These are phyloP conservation scores for Scedosporium apiospermum DNA, from an alignment of 2,329 filamentous ascomycete genomes.

Conservation along the genomic window DNA sequence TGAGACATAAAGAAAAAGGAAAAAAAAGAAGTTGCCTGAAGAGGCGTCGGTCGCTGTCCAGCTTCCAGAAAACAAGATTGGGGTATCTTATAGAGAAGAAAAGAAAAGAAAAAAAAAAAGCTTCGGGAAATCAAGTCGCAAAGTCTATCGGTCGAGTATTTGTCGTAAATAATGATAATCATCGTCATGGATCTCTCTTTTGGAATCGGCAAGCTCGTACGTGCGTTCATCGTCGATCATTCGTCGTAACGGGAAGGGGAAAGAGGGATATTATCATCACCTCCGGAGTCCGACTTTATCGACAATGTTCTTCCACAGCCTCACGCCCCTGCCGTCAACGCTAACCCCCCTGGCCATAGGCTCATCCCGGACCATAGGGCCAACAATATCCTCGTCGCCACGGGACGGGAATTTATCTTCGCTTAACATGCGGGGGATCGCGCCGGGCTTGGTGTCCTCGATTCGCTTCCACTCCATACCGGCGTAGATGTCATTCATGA, in stretches of 20 bases:
- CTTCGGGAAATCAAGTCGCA: neutral
- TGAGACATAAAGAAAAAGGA: neutral
- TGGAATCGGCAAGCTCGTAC: neutral
- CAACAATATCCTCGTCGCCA: constrained; percentile 87
- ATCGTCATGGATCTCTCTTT: neutral
- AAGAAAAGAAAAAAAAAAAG: neutral
- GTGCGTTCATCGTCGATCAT: neutral
- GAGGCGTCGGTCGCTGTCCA: neutral
- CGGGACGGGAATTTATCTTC: constrained; percentile 80
- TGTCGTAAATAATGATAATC: neutral
- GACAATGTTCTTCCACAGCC: constrained; percentile 27
- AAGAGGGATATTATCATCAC: neutral
- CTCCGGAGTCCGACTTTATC: constrained; percentile 3
- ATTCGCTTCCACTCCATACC: constrained; percentile 34
- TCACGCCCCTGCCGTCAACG: constrained; percentile 32
- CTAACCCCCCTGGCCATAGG: constrained; percentile 38
- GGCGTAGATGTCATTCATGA: constrained; percentile 28
- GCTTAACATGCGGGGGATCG: constrained; percentile 59
- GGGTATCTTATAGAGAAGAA: constrained; percentile 1
- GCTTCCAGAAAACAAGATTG: neutral
- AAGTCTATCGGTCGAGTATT: neutral
- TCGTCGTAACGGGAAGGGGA: neutral
- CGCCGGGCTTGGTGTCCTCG: constrained; percentile 49
- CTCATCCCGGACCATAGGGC: constrained; percentile 67
- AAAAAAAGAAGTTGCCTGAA: constrained; percentile 1